phyloP scores from a whole-genome alignment of 2,329 filamentous ascomycete genomes.

The Phyllosticta citriasiana region DNA sequence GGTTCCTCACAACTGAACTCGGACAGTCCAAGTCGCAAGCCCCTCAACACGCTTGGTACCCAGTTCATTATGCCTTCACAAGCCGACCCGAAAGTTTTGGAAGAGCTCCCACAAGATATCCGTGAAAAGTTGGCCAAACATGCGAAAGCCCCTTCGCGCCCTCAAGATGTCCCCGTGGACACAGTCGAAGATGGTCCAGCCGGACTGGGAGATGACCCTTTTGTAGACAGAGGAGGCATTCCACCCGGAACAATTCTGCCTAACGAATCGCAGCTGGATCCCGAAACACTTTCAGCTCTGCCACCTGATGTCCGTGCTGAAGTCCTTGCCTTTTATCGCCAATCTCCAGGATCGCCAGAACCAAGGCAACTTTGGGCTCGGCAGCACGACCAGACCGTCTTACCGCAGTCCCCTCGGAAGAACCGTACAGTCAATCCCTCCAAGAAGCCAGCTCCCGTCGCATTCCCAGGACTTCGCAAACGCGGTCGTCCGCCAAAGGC shows the following conservation, averaged over 20 bases:
- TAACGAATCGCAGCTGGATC: conserved; percentile 69
- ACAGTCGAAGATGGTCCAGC: neutral
- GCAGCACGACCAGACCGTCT: conserved; percentile 21
- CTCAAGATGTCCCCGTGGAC: neutral
- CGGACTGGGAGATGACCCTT: neutral
- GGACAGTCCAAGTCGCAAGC: conserved; percentile 48
- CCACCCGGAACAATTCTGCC: conserved; percentile 23
- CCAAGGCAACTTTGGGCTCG: neutral
- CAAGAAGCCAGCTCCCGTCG: conserved; percentile 40
- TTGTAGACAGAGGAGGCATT: neutral
- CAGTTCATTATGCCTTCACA: conserved; percentile 87
- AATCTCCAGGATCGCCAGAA: neutral
- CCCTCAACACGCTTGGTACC: conserved; percentile 71
- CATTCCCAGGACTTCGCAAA: conserved; percentile 53
- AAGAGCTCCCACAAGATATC: conserved; percentile 76
- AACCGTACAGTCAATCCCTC: conserved; percentile 40
- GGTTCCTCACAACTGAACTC: conserved; percentile 27
- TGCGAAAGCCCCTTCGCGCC: neutral
- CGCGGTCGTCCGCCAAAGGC: conserved; percentile 38
- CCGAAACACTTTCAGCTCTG: conserved; percentile 70
- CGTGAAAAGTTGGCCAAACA: conserved; percentile 54
- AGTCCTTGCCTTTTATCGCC: conserved; percentile 60
- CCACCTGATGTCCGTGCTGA: conserved; percentile 81
- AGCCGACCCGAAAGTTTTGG: conserved; percentile 69
- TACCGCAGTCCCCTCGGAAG: conserved; percentile 41